phyloP scores from a whole-genome alignment of 106 monocot genomes.

The Alisma plantagoaquatica region DNA sequence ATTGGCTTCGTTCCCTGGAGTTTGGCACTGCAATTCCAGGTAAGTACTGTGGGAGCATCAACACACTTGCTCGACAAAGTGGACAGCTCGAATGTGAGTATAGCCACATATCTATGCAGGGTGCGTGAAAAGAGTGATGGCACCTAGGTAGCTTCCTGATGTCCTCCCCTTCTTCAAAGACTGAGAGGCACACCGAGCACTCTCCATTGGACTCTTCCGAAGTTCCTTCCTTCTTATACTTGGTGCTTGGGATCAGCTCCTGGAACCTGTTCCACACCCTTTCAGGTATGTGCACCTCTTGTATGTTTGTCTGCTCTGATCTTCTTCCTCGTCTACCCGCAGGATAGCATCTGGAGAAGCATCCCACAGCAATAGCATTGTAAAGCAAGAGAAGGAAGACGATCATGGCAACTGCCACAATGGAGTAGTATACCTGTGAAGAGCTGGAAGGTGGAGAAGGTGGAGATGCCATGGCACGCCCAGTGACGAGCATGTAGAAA shows the following conservation, averaged over 20 bases:
- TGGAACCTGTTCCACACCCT: background rate
- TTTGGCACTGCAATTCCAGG: too few species aligned
- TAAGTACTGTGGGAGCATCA: background rate
- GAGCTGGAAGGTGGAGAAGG: background rate
- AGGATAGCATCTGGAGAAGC: background rate
- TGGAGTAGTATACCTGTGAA: background rate
- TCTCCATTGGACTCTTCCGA: background rate
- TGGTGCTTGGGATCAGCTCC: constrained; percentile 2
- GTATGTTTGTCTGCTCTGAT: background rate
- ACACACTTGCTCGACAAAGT: constrained; percentile 13
- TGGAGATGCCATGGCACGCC: background rate
- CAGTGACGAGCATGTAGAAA: too few species aligned
- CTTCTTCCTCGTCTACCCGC: background rate
- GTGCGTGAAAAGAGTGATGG: constrained; percentile 23
- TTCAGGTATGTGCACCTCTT: too few species aligned
- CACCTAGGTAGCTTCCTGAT: constrained; percentile 33
- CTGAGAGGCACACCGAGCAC: constrained; percentile 36
- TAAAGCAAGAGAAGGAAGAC: background rate
- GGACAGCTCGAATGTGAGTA: too few species aligned
- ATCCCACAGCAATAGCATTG: background rate
- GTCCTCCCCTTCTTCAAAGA: constrained; percentile 25
- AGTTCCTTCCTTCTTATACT: constrained; percentile 1
- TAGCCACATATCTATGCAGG: constrained; percentile 41
- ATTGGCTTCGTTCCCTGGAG: too few species aligned
- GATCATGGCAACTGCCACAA: background rate